Percentiles rank a stretch among this genome's conserved stretches.
These are phyloP conservation scores for Coemansia linderi DNA, from an alignment of 371 early-diverging fungal species.

Conservation along the genomic window DNA sequence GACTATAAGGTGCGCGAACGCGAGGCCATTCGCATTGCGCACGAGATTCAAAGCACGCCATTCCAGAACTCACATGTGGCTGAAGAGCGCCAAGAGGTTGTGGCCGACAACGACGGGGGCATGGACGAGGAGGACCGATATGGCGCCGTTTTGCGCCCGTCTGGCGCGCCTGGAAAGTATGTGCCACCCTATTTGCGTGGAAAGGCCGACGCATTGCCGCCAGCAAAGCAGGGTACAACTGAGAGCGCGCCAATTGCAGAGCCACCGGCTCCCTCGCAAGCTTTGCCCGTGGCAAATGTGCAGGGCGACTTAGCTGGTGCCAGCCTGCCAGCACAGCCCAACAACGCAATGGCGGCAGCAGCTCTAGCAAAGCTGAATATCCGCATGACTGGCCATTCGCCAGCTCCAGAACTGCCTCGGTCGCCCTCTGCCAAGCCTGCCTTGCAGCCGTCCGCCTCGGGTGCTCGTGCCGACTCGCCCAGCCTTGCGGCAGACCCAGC, in stretches of 20 bases:
- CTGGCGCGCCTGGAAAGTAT: slow-evolving; percentile 69
- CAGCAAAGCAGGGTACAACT: slow-evolving; percentile 1
- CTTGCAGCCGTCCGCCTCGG: background rate
- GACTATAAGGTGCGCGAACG: slow-evolving; percentile 87
- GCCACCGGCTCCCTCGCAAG: background rate
- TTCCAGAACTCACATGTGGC: slow-evolving; percentile 83
- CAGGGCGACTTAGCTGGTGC: background rate
- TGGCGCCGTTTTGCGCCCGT: slow-evolving; percentile 71
- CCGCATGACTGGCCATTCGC: slow-evolving; percentile 44
- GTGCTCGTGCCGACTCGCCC: slow-evolving; percentile 17
- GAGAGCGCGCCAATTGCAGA: background rate
- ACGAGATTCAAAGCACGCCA: slow-evolving; percentile 83
- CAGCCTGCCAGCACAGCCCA: slow-evolving; percentile 5
- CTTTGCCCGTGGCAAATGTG: background rate
- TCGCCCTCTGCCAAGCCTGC: background rate
- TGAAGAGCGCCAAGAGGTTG: slow-evolving; percentile 86
- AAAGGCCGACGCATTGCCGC: slow-evolving; percentile 52
- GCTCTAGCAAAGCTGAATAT: slow-evolving; percentile 56
- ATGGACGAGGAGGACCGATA: slow-evolving; percentile 91
- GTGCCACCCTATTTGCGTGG: slow-evolving; percentile 85
- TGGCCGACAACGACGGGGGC: slow-evolving; percentile 61
- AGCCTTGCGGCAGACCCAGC: slow-evolving; percentile 34
- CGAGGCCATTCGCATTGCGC: slow-evolving; percentile 85
- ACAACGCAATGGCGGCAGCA: slow-evolving; percentile 45
- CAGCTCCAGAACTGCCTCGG: background rate